These are phyloP conservation scores for Naganishia sp. DNA, from an alignment of 1,284 basidiomycete species.

Conservation along the genomic window DNA sequence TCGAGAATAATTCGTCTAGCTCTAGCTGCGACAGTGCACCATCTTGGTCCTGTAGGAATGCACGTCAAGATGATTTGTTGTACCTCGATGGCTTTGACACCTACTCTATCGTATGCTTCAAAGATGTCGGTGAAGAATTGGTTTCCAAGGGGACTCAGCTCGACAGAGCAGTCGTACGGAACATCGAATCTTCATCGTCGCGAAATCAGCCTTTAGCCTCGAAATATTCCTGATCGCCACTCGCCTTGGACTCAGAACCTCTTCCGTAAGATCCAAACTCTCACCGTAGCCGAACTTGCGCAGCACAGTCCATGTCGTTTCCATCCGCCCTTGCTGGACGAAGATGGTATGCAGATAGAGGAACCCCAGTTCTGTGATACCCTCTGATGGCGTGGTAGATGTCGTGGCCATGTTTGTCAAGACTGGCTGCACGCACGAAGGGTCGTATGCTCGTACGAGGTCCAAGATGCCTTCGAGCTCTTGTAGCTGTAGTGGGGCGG, in stretches of 20 bases:
- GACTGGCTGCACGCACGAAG: constrained; percentile 49
- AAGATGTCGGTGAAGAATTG: constrained; percentile 98
- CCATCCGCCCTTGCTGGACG: constrained; percentile 91
- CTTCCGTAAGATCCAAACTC: constrained; percentile 84
- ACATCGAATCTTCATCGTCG: constrained; percentile 75
- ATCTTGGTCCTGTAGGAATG: constrained; percentile 74
- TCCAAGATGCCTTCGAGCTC: constrained; percentile 90
- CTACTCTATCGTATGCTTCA: constrained; percentile 89
- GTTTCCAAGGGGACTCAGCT: constrained; percentile 88
- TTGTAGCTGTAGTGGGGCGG: constrained; percentile 84
- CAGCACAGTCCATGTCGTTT: constrained; percentile 97
- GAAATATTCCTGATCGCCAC: constrained; percentile 34
- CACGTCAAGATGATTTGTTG: constrained; percentile 8
- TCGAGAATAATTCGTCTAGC: constrained; percentile 84
- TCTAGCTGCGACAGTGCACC: constrained; percentile 86
- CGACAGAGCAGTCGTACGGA: constrained; percentile 88
- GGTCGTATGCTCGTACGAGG: constrained; percentile 72
- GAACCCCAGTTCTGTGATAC: constrained; percentile 92
- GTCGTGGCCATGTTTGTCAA: constrained; percentile 37
- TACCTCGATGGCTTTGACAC: constrained; percentile 20
- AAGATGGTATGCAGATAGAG: constrained; percentile 94
- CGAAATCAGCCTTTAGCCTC: neutral
- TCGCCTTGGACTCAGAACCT: constrained; percentile 81
- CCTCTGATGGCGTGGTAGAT: constrained; percentile 54
- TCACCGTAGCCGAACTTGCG: constrained; percentile 95